Percentiles rank a stretch among this genome's conserved stretches.
These are phyloP conservation scores for Yamadazyma olivae DNA, from an alignment of 805 yeast species.

Conservation along the genomic window DNA sequence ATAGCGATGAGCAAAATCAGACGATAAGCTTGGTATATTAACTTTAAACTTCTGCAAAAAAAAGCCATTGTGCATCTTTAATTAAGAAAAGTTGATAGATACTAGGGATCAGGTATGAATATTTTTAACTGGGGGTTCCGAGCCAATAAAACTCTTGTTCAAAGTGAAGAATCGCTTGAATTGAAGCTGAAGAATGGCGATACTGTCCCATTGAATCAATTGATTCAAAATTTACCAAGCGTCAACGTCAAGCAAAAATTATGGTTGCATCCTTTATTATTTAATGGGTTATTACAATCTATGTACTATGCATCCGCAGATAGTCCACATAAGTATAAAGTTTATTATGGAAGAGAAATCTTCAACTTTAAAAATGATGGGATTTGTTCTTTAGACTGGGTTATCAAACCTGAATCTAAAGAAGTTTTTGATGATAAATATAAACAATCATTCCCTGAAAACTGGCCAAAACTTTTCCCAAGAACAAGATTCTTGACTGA, in stretches of 20 bases:
- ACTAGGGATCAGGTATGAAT: too few relatives aligned
- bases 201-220: neutral
- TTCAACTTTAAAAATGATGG: conserved; percentile 64
- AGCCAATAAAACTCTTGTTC: conserved; percentile 26
- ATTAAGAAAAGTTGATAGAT: too few relatives aligned
- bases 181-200: conserved; percentile 2
- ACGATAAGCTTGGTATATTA: too few relatives aligned
- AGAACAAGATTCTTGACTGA: conserved; percentile 52
- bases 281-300: conserved; percentile 79
- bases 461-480: conserved; percentile 41
- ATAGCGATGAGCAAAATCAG: too few relatives aligned
- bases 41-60: too few relatives aligned
- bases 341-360: conserved; percentile 74
- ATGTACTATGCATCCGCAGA: conserved; percentile 58
- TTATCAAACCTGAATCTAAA: conserved; percentile 32
- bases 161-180: conserved; percentile 12
- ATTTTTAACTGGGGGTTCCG: conserved; percentile 39
- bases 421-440: conserved; percentile 23
- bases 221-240: conserved; percentile 1
- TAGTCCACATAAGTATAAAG: conserved; percentile 47
- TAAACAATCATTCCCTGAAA: conserved; percentile 28
- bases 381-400: conserved; percentile 72
- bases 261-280: conserved; percentile 58
- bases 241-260: conserved; percentile 30
- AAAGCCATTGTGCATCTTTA: too few relatives aligned